Base-by-base conservation (phyloP, 2,329 filamentous ascomycete genomes). In the Botrytis elliptica region DNA sequence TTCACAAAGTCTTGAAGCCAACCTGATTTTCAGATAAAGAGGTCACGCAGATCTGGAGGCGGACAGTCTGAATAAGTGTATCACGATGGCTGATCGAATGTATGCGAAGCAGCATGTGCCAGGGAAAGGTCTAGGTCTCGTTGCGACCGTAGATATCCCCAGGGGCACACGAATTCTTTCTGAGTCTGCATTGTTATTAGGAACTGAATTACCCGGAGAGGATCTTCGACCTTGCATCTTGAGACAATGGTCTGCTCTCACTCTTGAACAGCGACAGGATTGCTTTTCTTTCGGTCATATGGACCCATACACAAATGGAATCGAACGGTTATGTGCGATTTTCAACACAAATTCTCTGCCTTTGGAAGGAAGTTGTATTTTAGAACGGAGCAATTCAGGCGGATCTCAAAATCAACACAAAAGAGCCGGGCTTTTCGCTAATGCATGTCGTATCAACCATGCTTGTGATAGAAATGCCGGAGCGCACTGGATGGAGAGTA, bases 41-140 rank as follows among this genome's bases (percentile, higher is more conserved):
- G n/a, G 12, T 25, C 36, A 67, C 4, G n/a, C 25, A 40, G 46
- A 40, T 6, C 8, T 22, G 9, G 12, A 70, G 14, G 5, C 1
- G 40, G 36, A 25, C 62, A 44, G 36, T 46, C 10, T 3, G 25
- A 74, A 73, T 18, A 44, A 75, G 55, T 49, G 62, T n/a, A 73
- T 65, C 40, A 68, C 55, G 38, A 71, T 68, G 36, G 36, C 3
- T 36, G 36, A 74, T 63, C 49, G 36, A 25, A 77, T 79, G 4
- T 80, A 78, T 71, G 71, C 70, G 33, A 67, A 78, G 36, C 68
- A 77, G 44, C 72, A 76, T 52, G 72, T 82, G 3, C 77, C 78
- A 25, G 82, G 80, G 29, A 84, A 82, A 78, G 84, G 84, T 3
- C 81, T 81, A 80, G 83, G 83, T 12, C 79, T 86, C 10, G 74